A percentile compares a stretch with the other conserved stretches of the same genome.
These are phyloP conservation scores for Staphylotrichum longicolle DNA, from an alignment of 495 filamentous ascomycete genomes.

Conservation along the genomic window DNA sequence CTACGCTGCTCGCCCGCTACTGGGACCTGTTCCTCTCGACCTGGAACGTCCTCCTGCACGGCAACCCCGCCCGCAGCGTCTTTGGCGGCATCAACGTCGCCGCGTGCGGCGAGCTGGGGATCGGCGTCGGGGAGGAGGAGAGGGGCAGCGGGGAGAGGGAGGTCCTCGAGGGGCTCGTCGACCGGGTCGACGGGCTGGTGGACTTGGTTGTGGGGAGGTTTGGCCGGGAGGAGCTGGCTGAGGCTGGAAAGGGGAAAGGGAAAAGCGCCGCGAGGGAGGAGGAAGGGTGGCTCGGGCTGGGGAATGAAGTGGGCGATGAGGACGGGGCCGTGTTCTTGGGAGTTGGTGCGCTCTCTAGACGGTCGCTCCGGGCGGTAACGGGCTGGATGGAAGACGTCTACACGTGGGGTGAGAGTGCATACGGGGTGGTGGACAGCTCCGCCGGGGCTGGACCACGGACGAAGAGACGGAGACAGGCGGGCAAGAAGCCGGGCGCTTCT, in stretches of 20 bases:
- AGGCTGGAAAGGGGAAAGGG: slow-evolving; percentile 11
- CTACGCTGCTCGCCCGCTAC: slow-evolving; percentile 67
- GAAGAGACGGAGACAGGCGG: slow-evolving; percentile 12
- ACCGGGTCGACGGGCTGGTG: slow-evolving; percentile 64
- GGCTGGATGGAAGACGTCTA: slow-evolving; percentile 85
- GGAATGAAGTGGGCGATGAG: slow-evolving; percentile 58
- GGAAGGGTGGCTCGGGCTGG: slow-evolving; percentile 64
- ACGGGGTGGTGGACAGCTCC: slow-evolving; percentile 76
- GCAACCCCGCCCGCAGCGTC: slow-evolving; percentile 77
- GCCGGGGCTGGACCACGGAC: slow-evolving; percentile 21
- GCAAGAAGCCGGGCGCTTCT: neutral
- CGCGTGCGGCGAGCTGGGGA: slow-evolving; percentile 83
- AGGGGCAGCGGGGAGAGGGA: slow-evolving; percentile 88
- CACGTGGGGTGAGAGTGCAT: slow-evolving; percentile 70
- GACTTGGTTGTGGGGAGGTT: slow-evolving; percentile 87
- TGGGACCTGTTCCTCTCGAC: slow-evolving; percentile 78
- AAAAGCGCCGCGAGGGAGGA: neutral
- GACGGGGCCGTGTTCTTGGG: slow-evolving; percentile 87
- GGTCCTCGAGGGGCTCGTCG: slow-evolving; percentile 81
- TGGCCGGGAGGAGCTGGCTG: slow-evolving; percentile 47
- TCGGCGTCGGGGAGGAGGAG: slow-evolving; percentile 92
- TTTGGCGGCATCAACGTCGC: slow-evolving; percentile 86
- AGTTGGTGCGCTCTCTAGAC: slow-evolving; percentile 61
- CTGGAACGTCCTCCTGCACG: slow-evolving; percentile 88
- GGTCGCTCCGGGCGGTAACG: slow-evolving; percentile 63